phyloP scores from a whole-genome alignment of 2,329 filamentous ascomycete genomes.

The Beauveria sp. region DNA sequence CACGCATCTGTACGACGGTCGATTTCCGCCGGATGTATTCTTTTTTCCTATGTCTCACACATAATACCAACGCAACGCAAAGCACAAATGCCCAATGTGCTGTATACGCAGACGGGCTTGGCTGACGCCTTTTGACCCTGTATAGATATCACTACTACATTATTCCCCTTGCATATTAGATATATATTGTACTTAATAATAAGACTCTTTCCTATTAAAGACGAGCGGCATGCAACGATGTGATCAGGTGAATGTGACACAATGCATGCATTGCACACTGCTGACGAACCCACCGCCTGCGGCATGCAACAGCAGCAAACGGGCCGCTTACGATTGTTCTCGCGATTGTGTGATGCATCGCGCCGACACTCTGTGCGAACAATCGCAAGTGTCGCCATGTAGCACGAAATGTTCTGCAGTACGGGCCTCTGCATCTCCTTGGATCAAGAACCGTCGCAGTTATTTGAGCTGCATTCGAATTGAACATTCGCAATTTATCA shows the following conservation, averaged over 20 bases:
- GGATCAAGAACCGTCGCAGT: neutral
- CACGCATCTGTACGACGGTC: neutral
- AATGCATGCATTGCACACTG: neutral
- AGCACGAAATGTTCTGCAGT: neutral
- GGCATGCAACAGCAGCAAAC: neutral
- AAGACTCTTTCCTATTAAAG: neutral
- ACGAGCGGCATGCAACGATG: neutral
- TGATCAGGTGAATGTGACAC: neutral
- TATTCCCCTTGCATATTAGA: neutral
- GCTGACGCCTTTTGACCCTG: neutral
- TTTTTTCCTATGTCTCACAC: neutral
- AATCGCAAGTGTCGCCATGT: neutral
- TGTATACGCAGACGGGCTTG: neutral
- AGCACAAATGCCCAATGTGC: neutral
- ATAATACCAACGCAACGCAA: neutral
- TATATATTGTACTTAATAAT: neutral
- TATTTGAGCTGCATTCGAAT: neutral
- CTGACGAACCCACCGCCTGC: neutral
- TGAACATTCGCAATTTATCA: neutral
- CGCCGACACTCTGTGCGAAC: neutral
- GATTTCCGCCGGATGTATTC: neutral
- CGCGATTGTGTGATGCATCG: neutral
- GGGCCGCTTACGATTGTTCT: conserved; percentile 6
- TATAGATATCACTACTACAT: neutral
- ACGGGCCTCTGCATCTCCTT: neutral